Conservation (phyloP, 225 moss, liverwort and hornwort genomes). For the Climacium dendroides region DNA sequence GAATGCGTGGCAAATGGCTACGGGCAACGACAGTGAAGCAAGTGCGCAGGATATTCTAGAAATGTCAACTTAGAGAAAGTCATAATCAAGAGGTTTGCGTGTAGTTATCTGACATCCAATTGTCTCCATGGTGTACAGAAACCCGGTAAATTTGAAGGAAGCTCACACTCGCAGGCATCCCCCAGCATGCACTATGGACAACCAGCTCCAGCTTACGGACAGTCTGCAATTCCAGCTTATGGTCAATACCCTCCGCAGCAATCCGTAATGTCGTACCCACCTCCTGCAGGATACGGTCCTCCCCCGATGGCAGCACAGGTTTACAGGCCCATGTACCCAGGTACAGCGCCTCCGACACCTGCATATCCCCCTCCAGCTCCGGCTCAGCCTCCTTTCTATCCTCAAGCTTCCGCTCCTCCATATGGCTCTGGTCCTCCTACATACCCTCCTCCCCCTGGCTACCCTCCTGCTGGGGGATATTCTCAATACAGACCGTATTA, state of each 20-base stretch:
- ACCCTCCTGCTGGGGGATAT: not conserved
- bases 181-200: not conserved
- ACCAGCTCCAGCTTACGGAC: not conserved
- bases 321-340: not conserved
- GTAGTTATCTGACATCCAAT: not conserved
- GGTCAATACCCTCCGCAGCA: not conserved
- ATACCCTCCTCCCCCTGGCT: not conserved
- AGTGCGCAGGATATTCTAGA: not conserved
- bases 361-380: not conserved
- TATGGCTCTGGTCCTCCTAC: not conserved
- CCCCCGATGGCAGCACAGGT: not conserved
- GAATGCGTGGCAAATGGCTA: not conserved
- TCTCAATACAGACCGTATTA: not conserved
- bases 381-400: not conserved
- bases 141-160: not conserved
- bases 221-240: not conserved
- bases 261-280: not conserved
- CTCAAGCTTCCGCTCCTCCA: not conserved
- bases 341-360: not conserved
- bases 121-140: not conserved
- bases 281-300: slow-evolving; percentile 3
- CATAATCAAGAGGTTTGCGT: not conserved
- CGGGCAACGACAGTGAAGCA: not conserved
- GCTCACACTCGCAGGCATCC: not conserved
- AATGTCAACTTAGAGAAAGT: not conserved